Percentiles rank a stretch among this genome's conserved stretches.
phyloP scores from a whole-genome alignment of 768 basidiomycete species.

The Dacryopinax primogenitus region DNA sequence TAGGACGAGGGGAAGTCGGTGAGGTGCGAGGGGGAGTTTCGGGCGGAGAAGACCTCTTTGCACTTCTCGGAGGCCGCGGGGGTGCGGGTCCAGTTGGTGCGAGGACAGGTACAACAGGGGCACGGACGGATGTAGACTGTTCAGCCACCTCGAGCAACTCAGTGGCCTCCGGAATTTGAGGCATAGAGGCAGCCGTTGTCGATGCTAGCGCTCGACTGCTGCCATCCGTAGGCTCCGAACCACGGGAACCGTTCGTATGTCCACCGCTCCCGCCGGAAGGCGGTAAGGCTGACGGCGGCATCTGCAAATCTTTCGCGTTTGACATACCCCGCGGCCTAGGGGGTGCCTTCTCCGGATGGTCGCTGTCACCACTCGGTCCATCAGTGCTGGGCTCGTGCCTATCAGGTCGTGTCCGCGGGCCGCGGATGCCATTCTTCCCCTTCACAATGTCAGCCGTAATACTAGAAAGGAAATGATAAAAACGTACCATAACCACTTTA shows the following conservation, averaged over 20 bases:
- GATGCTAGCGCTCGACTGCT: background rate
- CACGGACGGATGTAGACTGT: background rate
- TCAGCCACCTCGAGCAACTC: background rate
- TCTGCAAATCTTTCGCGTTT: background rate
- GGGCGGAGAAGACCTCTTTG: background rate
- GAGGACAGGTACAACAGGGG: background rate
- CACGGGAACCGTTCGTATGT: background rate
- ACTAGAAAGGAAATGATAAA: background rate
- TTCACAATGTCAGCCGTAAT: background rate
- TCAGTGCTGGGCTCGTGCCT: background rate
- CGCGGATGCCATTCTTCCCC: background rate
- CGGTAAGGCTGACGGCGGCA: background rate
- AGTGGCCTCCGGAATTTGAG: background rate
- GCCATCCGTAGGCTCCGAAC: background rate
- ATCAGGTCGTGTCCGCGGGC: background rate
- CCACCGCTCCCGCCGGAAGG: background rate
- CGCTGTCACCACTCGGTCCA: background rate
- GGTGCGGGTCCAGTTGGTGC: background rate
- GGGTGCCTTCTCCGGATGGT: slow-evolving; percentile 1
- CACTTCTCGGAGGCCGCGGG: background rate
- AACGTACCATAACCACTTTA: slow-evolving; percentile 65
- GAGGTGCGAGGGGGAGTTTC: background rate
- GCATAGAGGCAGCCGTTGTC: background rate
- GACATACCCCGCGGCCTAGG: background rate
- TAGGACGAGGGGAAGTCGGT: background rate